Base-by-base conservation (phyloP, 2,329 filamentous ascomycete genomes). In the Monilinia aucupariae region DNA sequence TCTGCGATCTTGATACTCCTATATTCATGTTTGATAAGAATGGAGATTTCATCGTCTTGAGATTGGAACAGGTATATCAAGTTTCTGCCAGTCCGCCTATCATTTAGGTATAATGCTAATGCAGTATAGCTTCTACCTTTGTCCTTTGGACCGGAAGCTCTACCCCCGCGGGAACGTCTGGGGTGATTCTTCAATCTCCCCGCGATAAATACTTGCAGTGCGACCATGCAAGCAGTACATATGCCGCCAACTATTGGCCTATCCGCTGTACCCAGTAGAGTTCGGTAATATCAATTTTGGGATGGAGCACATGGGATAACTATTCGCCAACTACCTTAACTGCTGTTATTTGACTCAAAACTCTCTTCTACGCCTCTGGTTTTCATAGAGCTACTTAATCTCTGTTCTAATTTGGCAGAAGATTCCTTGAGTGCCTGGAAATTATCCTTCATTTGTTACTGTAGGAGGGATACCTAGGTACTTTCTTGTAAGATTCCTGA, bases 21-120 rank as follows among this genome's bases (percentile, higher is more conserved):
- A 83, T 99, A 63, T 86, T 96, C 74, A 96, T 97, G 93, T 96
- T 96, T 76, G 92, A 96, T 75, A 88, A 87, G 74, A 83, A 92
- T 66, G 88, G 87, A 2, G 83, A 87, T 65, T 92, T 82, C 70
- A 79, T 85, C n/a, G 84, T 90, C 30, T 80, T 85, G 77, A 88
- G 81, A 30, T 78, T 96, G 63, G 85, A 86, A 67, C 81, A 91
- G 78, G 85, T 48, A 48, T 48, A 17, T 9, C 12, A 17, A 13
- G 17, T 17, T 25, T 12, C 22, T 48, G 12, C 22, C 45, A 27
- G 25, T 48, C 12, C 27, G 45, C 4, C 12, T 12, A 32, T 20
- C 13, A 20, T 17, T 15, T 27, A 30, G 37, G 25, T 20, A 3
- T 7, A 27, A 37, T 32, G 13, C 20, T 60, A 43, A 34, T 47